Evolutionary conservation across 2,329 filamentous ascomycete species (phyloP), one percentile per base, ranked within the genome.

Genomic region (Bimuria novae-zelandiae): DNA sequence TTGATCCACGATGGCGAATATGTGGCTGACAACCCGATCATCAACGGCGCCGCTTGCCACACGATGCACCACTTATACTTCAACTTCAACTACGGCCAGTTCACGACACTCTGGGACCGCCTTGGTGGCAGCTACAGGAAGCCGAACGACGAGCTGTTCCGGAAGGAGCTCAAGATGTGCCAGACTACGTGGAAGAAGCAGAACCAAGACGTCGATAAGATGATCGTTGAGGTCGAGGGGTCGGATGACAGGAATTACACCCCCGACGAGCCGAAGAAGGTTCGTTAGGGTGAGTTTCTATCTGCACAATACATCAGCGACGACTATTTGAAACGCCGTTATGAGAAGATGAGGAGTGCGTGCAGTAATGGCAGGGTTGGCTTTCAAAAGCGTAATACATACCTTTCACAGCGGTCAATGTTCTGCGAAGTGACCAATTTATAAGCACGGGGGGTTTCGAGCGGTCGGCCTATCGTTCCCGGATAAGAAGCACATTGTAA

Each of bases 1-100:
- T 83, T 97, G 77, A 97, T 97, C 68, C 86, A 97, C 75, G 93
- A 97, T 67, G 93, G 93, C 67, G 93, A 97, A 77, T 97, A 96
- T 72, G 84, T 95, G 14, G 88, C 91, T 68, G 89, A 97, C 77
- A 90, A 88, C 67, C 89, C 91, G n/a, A 75, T 97, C 63, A 86
- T 97, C 76, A 97, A 97, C 72, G 93, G 93, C 46, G 92, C 93
- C 11, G 93, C 93, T 23, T 97, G 93, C 80, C 93, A 97, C 75
- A 91, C 89, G 19, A 70, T 92, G 82, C 93, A 97, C 76, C 93
- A 97, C 72, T 75, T 92, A 33, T 89, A 90, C 75, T 74, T 71
- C 63, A 72, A 70, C 56, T 69, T 89, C 81, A 97, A 96, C 78
- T 97, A 96, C 68, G 92, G 92, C 53, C 92, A 97, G 74, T 97